phyloP scores from a whole-genome alignment of 2,329 filamentous ascomycete genomes.

The Daldinia sp. region DNA sequence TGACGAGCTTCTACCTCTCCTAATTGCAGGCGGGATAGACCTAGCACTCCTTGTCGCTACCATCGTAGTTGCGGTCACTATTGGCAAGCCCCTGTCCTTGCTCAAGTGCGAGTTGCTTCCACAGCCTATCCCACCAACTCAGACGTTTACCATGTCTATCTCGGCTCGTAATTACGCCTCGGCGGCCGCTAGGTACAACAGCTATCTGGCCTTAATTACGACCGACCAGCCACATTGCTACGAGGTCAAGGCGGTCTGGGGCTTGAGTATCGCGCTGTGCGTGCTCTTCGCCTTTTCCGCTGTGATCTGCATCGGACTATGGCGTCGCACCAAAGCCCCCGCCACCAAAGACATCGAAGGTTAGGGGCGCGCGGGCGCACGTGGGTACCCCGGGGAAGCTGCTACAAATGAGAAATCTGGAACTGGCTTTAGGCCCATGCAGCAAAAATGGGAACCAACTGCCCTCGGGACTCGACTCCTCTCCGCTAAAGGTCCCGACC shows the following conservation, averaged over 20 bases:
- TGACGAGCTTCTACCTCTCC: slow-evolving; percentile 77
- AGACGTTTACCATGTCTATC: slow-evolving; percentile 47
- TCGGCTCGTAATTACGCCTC: slow-evolving; percentile 37
- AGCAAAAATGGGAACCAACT: slow-evolving; percentile 39
- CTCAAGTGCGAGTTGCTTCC: slow-evolving; percentile 71
- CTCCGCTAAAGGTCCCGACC: slow-evolving; percentile 26
- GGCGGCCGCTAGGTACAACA: slow-evolving; percentile 42
- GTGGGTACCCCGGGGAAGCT: slow-evolving; percentile 30
- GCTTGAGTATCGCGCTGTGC: slow-evolving; percentile 80
- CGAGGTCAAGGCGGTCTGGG: slow-evolving; percentile 89
- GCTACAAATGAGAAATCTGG: slow-evolving; percentile 18
- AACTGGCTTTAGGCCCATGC: slow-evolving; percentile 17
- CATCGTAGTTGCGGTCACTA: slow-evolving; percentile 77
- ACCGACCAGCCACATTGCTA: slow-evolving; percentile 72
- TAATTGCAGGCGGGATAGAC: slow-evolving; percentile 73
- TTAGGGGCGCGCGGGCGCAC: slow-evolving; percentile 59
- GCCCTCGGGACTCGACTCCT: slow-evolving; percentile 42
- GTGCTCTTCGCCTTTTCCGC: slow-evolving; percentile 73
- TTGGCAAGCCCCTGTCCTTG: slow-evolving; percentile 83
- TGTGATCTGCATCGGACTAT: slow-evolving; percentile 66
- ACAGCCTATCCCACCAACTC: slow-evolving; percentile 48
- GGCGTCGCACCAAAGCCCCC: slow-evolving; percentile 63
- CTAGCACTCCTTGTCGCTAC: slow-evolving; percentile 75
- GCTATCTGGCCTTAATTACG: slow-evolving; percentile 59
- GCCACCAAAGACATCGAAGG: slow-evolving; percentile 58